phyloP scores from a whole-genome alignment of 2,329 filamentous ascomycete species.

The Talaromyces rugulosus region DNA sequence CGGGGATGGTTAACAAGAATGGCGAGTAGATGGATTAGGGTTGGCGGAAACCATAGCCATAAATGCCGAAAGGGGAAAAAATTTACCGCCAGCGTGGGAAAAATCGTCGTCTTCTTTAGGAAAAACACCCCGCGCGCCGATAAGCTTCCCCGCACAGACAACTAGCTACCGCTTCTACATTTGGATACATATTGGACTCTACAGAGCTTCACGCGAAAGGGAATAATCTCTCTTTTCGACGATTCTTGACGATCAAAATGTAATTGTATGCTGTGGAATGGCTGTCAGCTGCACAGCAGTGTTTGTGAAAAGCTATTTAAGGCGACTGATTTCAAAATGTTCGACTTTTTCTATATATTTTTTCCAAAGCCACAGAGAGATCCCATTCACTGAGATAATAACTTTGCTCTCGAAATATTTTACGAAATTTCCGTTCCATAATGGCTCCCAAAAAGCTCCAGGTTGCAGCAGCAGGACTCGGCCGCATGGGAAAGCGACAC shows the following conservation, averaged over 20 bases:
- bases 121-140: neutral
- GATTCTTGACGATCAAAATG: too few species aligned
- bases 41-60: neutral
- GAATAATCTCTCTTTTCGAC: too few species aligned
- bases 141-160: neutral
- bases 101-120: neutral
- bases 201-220: neutral
- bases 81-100: neutral
- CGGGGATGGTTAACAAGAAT: neutral
- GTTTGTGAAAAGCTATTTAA: too few species aligned
- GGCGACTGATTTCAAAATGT: neutral
- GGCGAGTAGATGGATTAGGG: neutral
- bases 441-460: conserved; percentile 28
- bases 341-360: neutral
- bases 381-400: neutral
- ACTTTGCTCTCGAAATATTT: neutral
- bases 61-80: neutral
- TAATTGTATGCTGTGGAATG: too few species aligned
- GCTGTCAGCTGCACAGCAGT: too few species aligned
- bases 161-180: neutral
- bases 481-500: conserved; percentile 50
- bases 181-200: neutral
- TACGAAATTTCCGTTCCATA: neutral
- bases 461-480: conserved; percentile 47
- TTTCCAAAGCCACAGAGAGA: neutral